These are phyloP conservation scores for Hymenoscyphus fraxineus DNA, from an alignment of 2,329 filamentous ascomycete genomes.

Conservation along the genomic window DNA sequence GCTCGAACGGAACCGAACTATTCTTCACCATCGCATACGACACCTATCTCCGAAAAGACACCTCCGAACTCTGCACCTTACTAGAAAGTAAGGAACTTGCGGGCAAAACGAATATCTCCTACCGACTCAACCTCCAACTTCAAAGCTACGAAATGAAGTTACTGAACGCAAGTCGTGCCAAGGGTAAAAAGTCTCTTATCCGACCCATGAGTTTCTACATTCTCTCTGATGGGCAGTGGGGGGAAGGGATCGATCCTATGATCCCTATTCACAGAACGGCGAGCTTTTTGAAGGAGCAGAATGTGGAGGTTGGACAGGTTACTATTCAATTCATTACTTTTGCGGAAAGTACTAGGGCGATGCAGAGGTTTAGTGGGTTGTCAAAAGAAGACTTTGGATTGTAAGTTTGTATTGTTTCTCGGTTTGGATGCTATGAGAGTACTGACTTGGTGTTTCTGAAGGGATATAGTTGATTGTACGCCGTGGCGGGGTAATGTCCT, in stretches of 20 bases:
- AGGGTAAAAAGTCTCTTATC: conserved; percentile 14
- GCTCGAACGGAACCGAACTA: conserved; percentile 29
- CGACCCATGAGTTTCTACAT: conserved; percentile 27
- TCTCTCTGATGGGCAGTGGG: conserved; percentile 25
- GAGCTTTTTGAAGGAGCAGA: conserved; percentile 9
- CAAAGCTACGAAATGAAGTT: conserved; percentile 20
- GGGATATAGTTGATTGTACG: conserved; percentile 22
- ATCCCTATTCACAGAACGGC: conserved; percentile 12
- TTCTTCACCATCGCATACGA: conserved; percentile 29
- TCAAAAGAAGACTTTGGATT: conserved; percentile 15
- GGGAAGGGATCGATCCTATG: conserved; percentile 10
- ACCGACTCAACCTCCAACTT: conserved; percentile 22
- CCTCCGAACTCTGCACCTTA: conserved; percentile 20
- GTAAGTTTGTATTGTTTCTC: conserved; percentile 14
- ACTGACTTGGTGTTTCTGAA: background rate
- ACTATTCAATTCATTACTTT: conserved; percentile 22
- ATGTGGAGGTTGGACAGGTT: conserved; percentile 1
- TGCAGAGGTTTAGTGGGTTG: conserved; percentile 15
- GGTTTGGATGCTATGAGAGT: background rate
- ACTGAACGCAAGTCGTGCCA: conserved; percentile 12
- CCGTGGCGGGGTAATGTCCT: conserved; percentile 25
- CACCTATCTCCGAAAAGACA: conserved; percentile 24
- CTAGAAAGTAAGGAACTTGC: conserved; percentile 16
- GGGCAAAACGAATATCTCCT: conserved; percentile 22
- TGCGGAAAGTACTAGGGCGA: conserved; percentile 13